Evolutionary conservation across 805 yeast species (phyloP), one percentile per base, ranked within the genome.

Genomic region (Spathaspora passalidarum): DNA sequence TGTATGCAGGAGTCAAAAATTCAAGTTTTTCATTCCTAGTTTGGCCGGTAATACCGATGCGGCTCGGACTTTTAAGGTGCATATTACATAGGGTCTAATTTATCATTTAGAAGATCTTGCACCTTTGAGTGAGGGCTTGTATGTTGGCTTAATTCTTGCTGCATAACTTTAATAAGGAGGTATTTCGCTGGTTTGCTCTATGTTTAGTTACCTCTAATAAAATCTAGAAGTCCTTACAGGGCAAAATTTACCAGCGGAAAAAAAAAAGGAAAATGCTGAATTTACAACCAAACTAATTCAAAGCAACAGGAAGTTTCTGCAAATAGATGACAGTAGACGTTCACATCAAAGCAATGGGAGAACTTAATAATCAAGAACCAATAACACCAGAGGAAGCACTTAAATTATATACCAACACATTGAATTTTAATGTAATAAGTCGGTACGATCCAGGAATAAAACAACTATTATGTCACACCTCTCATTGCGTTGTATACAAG

Each of bases 361-460:
- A 40, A 16, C 44, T 41, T 3, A 39, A n/a, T n/a, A n/a, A 47
- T 21, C 55, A 60, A 51, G 62, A 75, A 47, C 73, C 66, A 45
- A 66, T 73, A 44, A 69, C 75, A 14, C 68, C 72, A 2, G 62
- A 61, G 42, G 65, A 66, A 52, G 79, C 86, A 0, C 61, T 81
- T 45, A 86, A 81, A 43, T 75, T 86, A 18, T 86, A 81, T 57
- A 75, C 82, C 43, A 81, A 79, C 50, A 85, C 91, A 0, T 66
- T 86, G 40, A 84, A 86, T 41, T 86, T 78, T 66, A 86, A 86
- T 59, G 91, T 86, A 43, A 83, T 86, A 23, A 83, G 86, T 19
- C 75, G 90, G 49, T 86, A 86, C 57, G 95, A 86, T 53, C 86
- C 91, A 0, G 73, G 74, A 51, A 79, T 85, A 41, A 80, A 84